Evolutionary conservation across 2,329 filamentous ascomycete genomes (phyloP).

Genomic region (Immersiporthe knoxdaviesiana): DNA sequence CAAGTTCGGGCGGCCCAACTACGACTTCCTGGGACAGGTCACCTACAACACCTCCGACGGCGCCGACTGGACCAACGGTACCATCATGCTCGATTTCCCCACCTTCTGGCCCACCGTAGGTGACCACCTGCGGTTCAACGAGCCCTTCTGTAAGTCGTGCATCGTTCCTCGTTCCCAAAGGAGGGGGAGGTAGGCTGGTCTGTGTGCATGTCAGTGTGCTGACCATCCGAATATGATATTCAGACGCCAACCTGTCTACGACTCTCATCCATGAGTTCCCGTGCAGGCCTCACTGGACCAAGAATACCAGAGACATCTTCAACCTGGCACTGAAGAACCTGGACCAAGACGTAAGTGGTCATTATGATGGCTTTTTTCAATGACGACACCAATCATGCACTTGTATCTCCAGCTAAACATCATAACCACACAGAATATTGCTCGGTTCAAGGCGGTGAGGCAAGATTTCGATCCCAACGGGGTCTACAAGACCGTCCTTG

Average conservation of each 20-base stretch:
- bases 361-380: not conserved
- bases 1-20: constrained; percentile 54
- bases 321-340: constrained; percentile 49
- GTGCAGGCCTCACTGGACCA: constrained; percentile 57
- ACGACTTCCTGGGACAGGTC: constrained; percentile 53
- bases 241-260: constrained; percentile 49
- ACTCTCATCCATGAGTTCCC: constrained; percentile 54
- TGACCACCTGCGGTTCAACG: constrained; percentile 52
- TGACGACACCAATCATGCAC: too few species aligned
- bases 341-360: constrained; percentile 48
- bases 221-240: not conserved
- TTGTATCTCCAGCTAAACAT: constrained; percentile 8
- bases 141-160: constrained; percentile 49
- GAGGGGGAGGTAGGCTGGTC: too few species aligned
- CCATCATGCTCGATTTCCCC: constrained; percentile 60
- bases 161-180: constrained; percentile 11
- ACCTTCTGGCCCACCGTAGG: constrained; percentile 50
- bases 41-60: constrained; percentile 52
- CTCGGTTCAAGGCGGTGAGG: constrained; percentile 51
- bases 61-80: constrained; percentile 53
- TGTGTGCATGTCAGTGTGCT: not conserved
- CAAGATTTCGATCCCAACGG: constrained; percentile 53
- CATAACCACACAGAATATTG: constrained; percentile 40
- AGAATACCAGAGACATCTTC: constrained; percentile 55
- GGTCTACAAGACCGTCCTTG: constrained; percentile 51